phyloP scores from a whole-genome alignment of 768 basidiomycete genomes.

The Lactarius sanguifluus region DNA sequence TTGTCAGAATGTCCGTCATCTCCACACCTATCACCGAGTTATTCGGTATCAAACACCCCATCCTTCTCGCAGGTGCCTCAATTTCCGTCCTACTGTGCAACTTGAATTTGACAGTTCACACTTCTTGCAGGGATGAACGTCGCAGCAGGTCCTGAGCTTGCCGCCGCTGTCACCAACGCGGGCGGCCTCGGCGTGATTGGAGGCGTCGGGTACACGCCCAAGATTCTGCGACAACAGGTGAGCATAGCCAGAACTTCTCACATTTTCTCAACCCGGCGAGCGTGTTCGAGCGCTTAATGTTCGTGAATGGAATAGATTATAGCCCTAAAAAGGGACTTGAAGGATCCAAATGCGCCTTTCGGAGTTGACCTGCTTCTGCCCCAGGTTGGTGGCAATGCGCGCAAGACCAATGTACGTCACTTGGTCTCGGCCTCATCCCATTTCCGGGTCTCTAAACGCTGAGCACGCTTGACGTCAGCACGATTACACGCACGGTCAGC shows the following conservation, averaged over 20 bases:
- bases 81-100: background rate
- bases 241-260: conserved; percentile 20
- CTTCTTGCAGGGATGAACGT: conserved; percentile 59
- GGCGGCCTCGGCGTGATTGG: conserved; percentile 93
- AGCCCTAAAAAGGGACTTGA: conserved; percentile 68
- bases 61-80: conserved; percentile 71
- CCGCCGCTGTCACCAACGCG: conserved; percentile 92
- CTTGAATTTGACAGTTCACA: background rate
- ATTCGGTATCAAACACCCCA: conserved; percentile 86
- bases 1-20: conserved; percentile 55
- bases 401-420: conserved; percentile 78
- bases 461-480: conserved; percentile 44
- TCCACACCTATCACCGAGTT: conserved; percentile 85
- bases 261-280: too few species aligned
- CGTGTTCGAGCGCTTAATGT: too few species aligned
- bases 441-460: conserved; percentile 3
- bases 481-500: conserved; percentile 87
- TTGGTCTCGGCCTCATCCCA: conserved; percentile 17
- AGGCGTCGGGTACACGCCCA: conserved; percentile 83
- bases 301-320: conserved; percentile 50
- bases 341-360: conserved; percentile 77
- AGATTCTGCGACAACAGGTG: conserved; percentile 76
- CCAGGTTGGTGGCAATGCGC: conserved; percentile 79
- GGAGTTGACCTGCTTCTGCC: conserved; percentile 91
- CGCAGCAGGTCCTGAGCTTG: conserved; percentile 76